These are phyloP conservation scores for Aureobasidium sp. DNA, from an alignment of 2,329 filamentous ascomycete genomes.

Conservation along the genomic window DNA sequence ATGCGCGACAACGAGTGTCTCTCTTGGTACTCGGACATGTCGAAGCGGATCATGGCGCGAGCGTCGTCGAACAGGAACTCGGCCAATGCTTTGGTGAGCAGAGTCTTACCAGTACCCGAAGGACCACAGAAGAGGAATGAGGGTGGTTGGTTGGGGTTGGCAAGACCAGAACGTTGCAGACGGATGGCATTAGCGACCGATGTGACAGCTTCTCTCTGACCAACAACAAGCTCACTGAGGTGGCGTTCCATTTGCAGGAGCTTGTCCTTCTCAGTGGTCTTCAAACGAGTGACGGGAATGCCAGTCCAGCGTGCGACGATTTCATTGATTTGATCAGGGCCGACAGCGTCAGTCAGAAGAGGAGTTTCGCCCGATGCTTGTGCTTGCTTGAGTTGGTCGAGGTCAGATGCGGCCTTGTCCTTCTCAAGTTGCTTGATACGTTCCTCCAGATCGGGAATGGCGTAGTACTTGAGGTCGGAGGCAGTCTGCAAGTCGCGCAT, in stretches of 20 bases:
- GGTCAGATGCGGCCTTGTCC: slow-evolving; percentile 71
- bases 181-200: slow-evolving; percentile 95
- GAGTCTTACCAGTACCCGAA: slow-evolving; percentile 94
- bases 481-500: slow-evolving; percentile 77
- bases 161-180: slow-evolving; percentile 85
- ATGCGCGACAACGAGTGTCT: slow-evolving; percentile 90
- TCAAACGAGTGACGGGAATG: slow-evolving; percentile 89
- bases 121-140: slow-evolving; percentile 99
- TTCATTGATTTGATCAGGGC: slow-evolving; percentile 97
- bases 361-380: slow-evolving; percentile 48
- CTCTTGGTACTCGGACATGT: slow-evolving; percentile 99
- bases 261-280: slow-evolving; percentile 96
- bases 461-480: slow-evolving; percentile 93
- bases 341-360: slow-evolving; percentile 87
- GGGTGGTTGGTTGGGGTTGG: slow-evolving; percentile 92
- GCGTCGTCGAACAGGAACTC: slow-evolving; percentile 97
- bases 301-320: slow-evolving; percentile 98
- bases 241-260: slow-evolving; percentile 93
- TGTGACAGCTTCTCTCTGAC: slow-evolving; percentile 86
- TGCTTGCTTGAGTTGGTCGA: slow-evolving; percentile 60
- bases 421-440: slow-evolving; percentile 74
- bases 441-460: slow-evolving; percentile 82
- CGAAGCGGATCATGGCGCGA: slow-evolving; percentile 97
- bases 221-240: slow-evolving; percentile 77
- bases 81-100: slow-evolving; percentile 92